Percentiles rank a stretch among this genome's conserved stretches.
Evolutionary conservation across 2,329 filamentous ascomycete genomes (phyloP).

Genomic region (Cadophora gregata): DNA sequence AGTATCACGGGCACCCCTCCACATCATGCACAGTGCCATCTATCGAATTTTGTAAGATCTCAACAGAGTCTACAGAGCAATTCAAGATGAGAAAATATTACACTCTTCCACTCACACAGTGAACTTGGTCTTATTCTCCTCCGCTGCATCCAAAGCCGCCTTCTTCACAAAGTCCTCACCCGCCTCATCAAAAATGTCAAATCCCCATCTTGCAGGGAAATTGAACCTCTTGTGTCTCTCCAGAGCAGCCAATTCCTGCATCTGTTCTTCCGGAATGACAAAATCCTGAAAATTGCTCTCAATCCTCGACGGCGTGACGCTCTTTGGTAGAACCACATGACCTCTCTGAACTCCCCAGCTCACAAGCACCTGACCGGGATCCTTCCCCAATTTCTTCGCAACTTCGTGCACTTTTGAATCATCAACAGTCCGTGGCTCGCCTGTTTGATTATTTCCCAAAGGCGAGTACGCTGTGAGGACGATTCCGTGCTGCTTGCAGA

Average conservation of each 20-base stretch:
- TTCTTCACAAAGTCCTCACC: slow-evolving; percentile 58
- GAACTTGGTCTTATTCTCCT: slow-evolving; percentile 58
- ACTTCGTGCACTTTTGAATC: slow-evolving; percentile 68
- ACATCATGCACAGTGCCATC: not conserved
- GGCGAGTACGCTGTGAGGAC: slow-evolving; percentile 72
- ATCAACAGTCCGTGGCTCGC: slow-evolving; percentile 54
- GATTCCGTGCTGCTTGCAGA: slow-evolving; percentile 41
- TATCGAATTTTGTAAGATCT: not conserved
- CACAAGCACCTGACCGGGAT: slow-evolving; percentile 65
- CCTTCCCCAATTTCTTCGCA: slow-evolving; percentile 65
- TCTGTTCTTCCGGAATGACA: slow-evolving; percentile 47
- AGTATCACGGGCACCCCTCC: no score
- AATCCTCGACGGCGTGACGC: slow-evolving; percentile 59
- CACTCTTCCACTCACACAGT: slow-evolving; percentile 39
- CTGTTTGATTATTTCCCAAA: slow-evolving; percentile 65
- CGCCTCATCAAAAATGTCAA: slow-evolving; percentile 53
- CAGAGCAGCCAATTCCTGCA: slow-evolving; percentile 47
- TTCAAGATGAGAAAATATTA: not conserved
- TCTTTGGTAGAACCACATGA: slow-evolving; percentile 73
- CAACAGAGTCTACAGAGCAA: not conserved
- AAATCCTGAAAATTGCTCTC: slow-evolving; percentile 47
- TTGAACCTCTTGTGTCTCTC: slow-evolving; percentile 53
- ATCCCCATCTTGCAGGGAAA: slow-evolving; percentile 50
- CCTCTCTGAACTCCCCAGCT: slow-evolving; percentile 74
- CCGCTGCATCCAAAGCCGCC: slow-evolving; percentile 48